Percentiles rank a stretch among this genome's conserved stretches.
Conservation (phyloP, 176 grass and related monocot species). For the Lolium rigidum region DNA sequence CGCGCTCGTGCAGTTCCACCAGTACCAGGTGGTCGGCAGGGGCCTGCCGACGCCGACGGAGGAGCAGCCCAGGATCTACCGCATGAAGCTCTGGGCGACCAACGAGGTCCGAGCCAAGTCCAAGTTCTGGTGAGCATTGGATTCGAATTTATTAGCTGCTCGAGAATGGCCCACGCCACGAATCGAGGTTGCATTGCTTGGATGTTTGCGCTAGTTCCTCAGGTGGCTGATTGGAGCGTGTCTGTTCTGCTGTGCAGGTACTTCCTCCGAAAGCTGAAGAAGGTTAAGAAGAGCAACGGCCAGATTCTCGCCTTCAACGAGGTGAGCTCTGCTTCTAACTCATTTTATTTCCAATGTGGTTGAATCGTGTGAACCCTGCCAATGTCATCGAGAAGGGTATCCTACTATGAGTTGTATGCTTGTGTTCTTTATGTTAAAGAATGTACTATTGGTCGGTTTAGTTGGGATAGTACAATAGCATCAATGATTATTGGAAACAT, state of each 20-base stretch:
- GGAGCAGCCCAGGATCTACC: constrained; percentile 78
- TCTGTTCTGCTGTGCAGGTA: constrained; percentile 49
- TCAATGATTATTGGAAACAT: neutral
- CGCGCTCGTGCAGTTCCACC: constrained; percentile 67
- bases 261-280: constrained; percentile 82
- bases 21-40: constrained; percentile 77
- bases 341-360: neutral
- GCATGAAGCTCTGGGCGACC: constrained; percentile 86
- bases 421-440: neutral
- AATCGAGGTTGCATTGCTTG: neutral
- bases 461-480: neutral
- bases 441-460: neutral
- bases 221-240: neutral
- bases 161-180: neutral
- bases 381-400: neutral
- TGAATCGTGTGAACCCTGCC: neutral
- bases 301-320: constrained; percentile 68
- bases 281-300: constrained; percentile 79
- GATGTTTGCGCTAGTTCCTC: neutral
- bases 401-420: neutral
- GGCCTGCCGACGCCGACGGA: constrained; percentile 63
- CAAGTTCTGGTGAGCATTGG: constrained; percentile 61
- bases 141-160: neutral
- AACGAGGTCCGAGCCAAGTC: constrained; percentile 84
- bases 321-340: constrained; percentile 15